Base-by-base conservation (phyloP, 2,329 filamentous ascomycete genomes). In the Stachybotrys chartarum region DNA sequence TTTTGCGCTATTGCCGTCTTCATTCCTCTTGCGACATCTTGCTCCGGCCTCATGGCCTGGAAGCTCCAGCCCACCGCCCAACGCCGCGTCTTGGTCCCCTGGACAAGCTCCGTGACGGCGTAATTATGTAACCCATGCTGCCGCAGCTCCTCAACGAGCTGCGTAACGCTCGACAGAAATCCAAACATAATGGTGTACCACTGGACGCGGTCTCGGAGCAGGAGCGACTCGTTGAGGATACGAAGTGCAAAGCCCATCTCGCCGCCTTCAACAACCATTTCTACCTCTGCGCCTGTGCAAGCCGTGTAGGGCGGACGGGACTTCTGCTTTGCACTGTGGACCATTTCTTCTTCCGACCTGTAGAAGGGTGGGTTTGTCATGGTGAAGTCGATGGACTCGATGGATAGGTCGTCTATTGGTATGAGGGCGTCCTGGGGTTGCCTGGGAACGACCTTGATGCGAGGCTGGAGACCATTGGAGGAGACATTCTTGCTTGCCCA, bases 311-410 rank as follows among this genome's bases (percentile, higher is more conserved):
- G 88, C 0, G 84, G 84, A 0, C 79, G 78, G 3, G 78, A 72
- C 69, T 97, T 96, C 44, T 78, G 71, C 16, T 76, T 69, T 0
- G 89, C 87, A 1, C 86, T 87, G 5, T 75, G 72, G 3, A 79
- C 61, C 70, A 97, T 82, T 52, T 95, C 91, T 6, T 78, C 71
- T 3, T 80, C 73, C 0, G 89, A 91, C n/a, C 78, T 71, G 74
- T 97, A 97, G 73, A 99, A 99, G 0, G 94, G 94, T 0, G 94
- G 94, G 62, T 99, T 99, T 60, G 88, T 93, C 85, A 97, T 95
- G 56, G 83, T 85, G 68, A 97, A 97, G 66, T 93, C 86, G 48
- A 96, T 76, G 3, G 59, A 65, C 7, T 73, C 67, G 5, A 81
- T 66, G 24, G 68, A 70, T 1, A 85, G 65, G 0, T 77, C 76